These are phyloP conservation scores for Coniochaeta hoffmannii DNA, from an alignment of 2,329 filamentous ascomycete species.

Conservation along the genomic window DNA sequence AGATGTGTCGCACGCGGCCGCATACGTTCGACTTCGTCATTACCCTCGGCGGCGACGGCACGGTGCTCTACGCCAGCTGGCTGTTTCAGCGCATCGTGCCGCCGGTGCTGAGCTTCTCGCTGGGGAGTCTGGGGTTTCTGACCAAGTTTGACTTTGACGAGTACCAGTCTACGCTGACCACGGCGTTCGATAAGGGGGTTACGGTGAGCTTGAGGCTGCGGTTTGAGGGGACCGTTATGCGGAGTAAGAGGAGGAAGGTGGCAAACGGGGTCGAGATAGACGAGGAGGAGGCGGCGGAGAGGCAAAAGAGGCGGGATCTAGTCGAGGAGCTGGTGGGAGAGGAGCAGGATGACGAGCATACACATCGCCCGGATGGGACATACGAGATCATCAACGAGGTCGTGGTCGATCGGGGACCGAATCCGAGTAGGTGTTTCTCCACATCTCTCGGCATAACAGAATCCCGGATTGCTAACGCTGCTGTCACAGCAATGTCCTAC, in stretches of 20 bases:
- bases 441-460: slow-evolving; percentile 3
- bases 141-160: slow-evolving; percentile 92
- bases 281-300: slow-evolving; percentile 30
- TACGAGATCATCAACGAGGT: slow-evolving; percentile 94
- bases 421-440: slow-evolving; percentile 59
- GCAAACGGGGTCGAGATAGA: slow-evolving; percentile 3
- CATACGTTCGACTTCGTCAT: slow-evolving; percentile 92
- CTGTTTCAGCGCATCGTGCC: slow-evolving; percentile 93
- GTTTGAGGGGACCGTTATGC: slow-evolving; percentile 93
- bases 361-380: slow-evolving; percentile 75
- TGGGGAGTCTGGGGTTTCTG: slow-evolving; percentile 88
- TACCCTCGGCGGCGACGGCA: slow-evolving; percentile 91
- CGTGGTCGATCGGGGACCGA: slow-evolving; percentile 91
- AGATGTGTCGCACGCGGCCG: slow-evolving; percentile 68
- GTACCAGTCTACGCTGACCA: slow-evolving; percentile 60
- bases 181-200: slow-evolving; percentile 73
- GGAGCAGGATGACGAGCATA: slow-evolving; percentile 74
- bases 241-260: slow-evolving; percentile 46
- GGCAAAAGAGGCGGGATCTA: slow-evolving; percentile 51
- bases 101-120: slow-evolving; percentile 81
- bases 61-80: slow-evolving; percentile 93
- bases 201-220: slow-evolving; percentile 80
- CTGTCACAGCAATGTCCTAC: slow-evolving; percentile 67
- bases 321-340: slow-evolving; percentile 88
- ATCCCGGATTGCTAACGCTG: not conserved